These are phyloP conservation scores for Musa beccarii DNA, from an alignment of 176 grass and related monocot species.

Conservation along the genomic window DNA sequence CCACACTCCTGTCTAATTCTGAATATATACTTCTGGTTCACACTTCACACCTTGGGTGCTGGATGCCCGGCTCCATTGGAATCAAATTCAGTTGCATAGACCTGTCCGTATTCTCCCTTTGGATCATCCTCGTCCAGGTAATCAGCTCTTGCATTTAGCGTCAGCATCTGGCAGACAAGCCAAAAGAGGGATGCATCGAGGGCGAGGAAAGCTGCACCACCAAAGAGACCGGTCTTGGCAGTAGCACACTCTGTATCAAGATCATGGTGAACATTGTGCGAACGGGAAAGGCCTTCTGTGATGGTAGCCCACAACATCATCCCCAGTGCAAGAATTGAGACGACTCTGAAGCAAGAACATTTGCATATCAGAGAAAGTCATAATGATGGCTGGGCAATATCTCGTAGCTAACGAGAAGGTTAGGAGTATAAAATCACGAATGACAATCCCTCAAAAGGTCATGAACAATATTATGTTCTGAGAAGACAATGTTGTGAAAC, in stretches of 20 bases:
- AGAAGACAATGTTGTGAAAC: too few relatives aligned
- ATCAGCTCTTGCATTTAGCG: conserved; percentile 65
- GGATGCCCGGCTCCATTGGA: conserved; percentile 1
- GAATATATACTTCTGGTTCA: too few relatives aligned
- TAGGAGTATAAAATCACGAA: not conserved
- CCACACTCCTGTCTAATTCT: too few relatives aligned
- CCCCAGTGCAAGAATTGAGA: conserved; percentile 41
- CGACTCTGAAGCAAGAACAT: conserved; percentile 43
- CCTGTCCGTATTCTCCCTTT: conserved; percentile 52
- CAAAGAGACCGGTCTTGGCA: conserved; percentile 78
- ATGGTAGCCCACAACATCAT: conserved; percentile 66
- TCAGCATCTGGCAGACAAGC: conserved; percentile 63
- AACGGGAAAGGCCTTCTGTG: conserved; percentile 36
- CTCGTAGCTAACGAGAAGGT: not conserved
- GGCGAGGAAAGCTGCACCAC: conserved; percentile 66
- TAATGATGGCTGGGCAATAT: not conserved
- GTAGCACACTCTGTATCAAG: conserved; percentile 52
- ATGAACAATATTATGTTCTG: too few relatives aligned
- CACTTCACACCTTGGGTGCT: not conserved
- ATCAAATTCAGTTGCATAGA: conserved; percentile 31
- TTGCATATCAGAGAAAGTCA: not conserved
- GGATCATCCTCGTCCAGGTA: conserved; percentile 45
- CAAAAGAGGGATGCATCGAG: conserved; percentile 59
- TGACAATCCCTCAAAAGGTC: not conserved
- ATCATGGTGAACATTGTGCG: conserved; percentile 43